Base-by-base conservation (phyloP, 2,329 filamentous ascomycete genomes). In the Botrytis galanthina region DNA sequence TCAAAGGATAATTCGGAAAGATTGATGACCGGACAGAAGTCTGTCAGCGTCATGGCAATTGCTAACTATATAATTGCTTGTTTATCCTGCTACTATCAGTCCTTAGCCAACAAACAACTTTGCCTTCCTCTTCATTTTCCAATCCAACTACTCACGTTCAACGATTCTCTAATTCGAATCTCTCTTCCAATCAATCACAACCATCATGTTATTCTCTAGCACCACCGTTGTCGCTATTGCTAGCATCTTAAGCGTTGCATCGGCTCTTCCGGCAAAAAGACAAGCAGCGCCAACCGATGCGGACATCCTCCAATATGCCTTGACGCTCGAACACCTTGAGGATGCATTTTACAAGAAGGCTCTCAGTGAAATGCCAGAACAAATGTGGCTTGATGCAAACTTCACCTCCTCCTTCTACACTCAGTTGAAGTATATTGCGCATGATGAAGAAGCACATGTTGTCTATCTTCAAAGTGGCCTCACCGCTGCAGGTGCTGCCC, bases 261-360 rank as follows among this genome's bases (percentile, higher is more conserved):
- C 75, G 20, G 74, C 75, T 48, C 61, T 74, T 42, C 71, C 75
- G 62, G 70, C 75, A 3, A 79, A 78, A 73, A 76, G 77, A 75
- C 77, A 78, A 63, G 73, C 76, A 37, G 69, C 59, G 20, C 71
- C 71, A 35, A 64, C 60, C 3, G 75, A 78, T 54, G 77, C 77
- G 35, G 79, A 80, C 61, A 85, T 86, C 70, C 81, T 86, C 71
- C 84, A 85, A 81, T 86, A 85, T 69, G 85, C 85, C 32, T 79
- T 86, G 68, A 84, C 84, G 74, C 84, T 89, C 18, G 88, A 89
- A 81, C 85, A 88, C 74, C 85, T 89, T 54, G 90, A 92, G 82
- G 84, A 89, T 75, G 84, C 84, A 69, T 92, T 92, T 82, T 93
- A 92, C 82, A 84, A 83, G 54, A 80, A 90, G 63, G 90, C 87